Base-by-base conservation (phyloP, 2,329 filamentous ascomycete species). In the Aureobasidium lini region DNA sequence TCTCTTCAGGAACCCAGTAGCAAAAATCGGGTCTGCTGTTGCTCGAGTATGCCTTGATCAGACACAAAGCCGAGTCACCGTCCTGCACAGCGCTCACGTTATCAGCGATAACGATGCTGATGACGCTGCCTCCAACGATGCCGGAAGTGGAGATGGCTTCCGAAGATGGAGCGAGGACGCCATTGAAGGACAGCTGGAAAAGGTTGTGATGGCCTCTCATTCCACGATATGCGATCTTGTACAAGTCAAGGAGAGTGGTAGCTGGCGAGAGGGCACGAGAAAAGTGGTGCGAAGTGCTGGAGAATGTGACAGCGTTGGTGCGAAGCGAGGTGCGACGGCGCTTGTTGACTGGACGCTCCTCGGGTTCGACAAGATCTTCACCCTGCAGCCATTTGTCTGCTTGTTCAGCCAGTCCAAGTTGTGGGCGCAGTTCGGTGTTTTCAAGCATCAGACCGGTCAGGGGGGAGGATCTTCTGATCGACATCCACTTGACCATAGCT, bases 401-500 rank as follows among this genome's bases (percentile, higher is more conserved):
- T n/a, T 62, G 50, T 18, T 63, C 58, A 6, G 67, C 64, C 8
- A 67, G 53, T 5, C 42, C 46, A 13, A 62, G 49, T 39, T 73
- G 65, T 3, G 63, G 61, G 3, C 56, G 52, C 10, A 72, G 46
- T 15, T 62, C 59, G 4, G 63, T 66, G 44, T 66, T 62, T 3
- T 53, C 16, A 4, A 71, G 62, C 2, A 57, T 47, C 3, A 71
- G 62, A 6, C 71, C 69, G 2, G 70, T 72, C 44, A 68, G 64
- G 4, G 72, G 72, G 1, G 71, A 73, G 4, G 64, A 65, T 8
- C 64, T 62, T 18, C 67, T 65, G 13, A 67, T 67, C 9, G 64
- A 50, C 44, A 73, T 73, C 72, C 72, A 74, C 49, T 67, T 63
- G 56, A 66, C 58, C 13, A 75, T 72, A 32, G 70, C 68, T 16